Conservation (phyloP, 768 basidiomycete species). For the Pleurotus cornucopiae region DNA sequence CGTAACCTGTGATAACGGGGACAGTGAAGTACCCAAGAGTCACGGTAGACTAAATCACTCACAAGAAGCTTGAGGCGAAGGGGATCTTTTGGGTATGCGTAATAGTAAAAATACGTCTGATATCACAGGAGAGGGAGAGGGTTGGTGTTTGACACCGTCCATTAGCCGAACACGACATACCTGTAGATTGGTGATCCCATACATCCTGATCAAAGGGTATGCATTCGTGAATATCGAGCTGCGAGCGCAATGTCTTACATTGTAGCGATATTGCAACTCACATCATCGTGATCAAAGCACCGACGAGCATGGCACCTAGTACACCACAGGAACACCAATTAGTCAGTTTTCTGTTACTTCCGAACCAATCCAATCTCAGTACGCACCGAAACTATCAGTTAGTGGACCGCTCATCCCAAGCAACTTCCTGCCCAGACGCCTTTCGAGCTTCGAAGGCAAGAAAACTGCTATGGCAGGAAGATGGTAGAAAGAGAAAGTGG, state of each 20-base stretch:
- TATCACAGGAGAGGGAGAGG: background rate
- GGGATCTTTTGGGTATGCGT: constrained; percentile 34
- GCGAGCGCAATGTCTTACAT: constrained; percentile 6
- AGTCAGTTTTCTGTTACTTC: too few relatives aligned
- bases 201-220: constrained; percentile 32
- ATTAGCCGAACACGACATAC: constrained; percentile 14
- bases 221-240: constrained; percentile 35
- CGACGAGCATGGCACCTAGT: constrained; percentile 7
- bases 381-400: too few relatives aligned
- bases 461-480: too few relatives aligned
- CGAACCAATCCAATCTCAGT: too few relatives aligned
- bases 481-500: too few relatives aligned
- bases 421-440: too few relatives aligned
- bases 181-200: constrained; percentile 42
- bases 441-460: too few relatives aligned
- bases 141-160: background rate
- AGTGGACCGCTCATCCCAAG: too few relatives aligned
- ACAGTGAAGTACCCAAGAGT: background rate
- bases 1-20: constrained; percentile 22
- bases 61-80: constrained; percentile 30
- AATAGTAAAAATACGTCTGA: constrained; percentile 40
- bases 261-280: background rate
- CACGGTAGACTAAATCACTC: constrained; percentile 7
- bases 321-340: background rate
- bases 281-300: background rate